Evolutionary conservation across 345 rosid species (phyloP), one percentile per base, ranked within the genome.

Genomic region (Moricandia moricandioides): DNA sequence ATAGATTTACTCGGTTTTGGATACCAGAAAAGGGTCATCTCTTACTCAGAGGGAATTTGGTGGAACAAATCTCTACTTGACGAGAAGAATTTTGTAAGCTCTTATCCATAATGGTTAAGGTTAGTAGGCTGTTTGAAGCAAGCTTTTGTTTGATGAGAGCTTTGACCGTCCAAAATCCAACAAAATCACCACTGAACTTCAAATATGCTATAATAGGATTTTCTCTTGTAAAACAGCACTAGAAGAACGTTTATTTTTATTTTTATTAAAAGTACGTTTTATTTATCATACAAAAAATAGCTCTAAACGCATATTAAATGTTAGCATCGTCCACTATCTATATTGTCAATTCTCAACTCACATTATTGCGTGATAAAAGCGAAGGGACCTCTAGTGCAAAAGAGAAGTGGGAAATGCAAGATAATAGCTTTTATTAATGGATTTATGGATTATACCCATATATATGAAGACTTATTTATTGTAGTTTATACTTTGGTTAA

Each of bases 371-470:
- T 45, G 30, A 31, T 11, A 67, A 51, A 60, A 75, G 73, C n/a
- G 68, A 49, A 17, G 73, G 67, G 73, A 60, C 73, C 73, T 67
- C 67, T 35, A 26, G 10, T 39, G 13, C 57, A 54, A 54, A 45
- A 14, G 60, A 51, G 63, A 27, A 37, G 24, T 17, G 45, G 11
- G 29, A 76, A 75, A 68, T 68, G 34, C 40, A 68, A 58, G 29
- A 45, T 24, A 57, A 24, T 58, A 45, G 29, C 49, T 29, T 43
- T 24, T 13, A 40, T 40, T 39, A 27, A 30, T 47, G 52, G 7
- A 26, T 72, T 24, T 17, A 39, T 27, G 26, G 34, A 4, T 49
- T 66, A 29, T 37, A 17, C n/a, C 24, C 33, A 37, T 4, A 27
- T 65, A 65, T 30, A 33, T 67, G 62, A 30, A 65, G 35, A 49